A percentile compares a stretch with the other conserved stretches of the same genome.
Evolutionary conservation across 23 red algal species (phyloP).

Genomic region (Gracilaria gracilis): DNA sequence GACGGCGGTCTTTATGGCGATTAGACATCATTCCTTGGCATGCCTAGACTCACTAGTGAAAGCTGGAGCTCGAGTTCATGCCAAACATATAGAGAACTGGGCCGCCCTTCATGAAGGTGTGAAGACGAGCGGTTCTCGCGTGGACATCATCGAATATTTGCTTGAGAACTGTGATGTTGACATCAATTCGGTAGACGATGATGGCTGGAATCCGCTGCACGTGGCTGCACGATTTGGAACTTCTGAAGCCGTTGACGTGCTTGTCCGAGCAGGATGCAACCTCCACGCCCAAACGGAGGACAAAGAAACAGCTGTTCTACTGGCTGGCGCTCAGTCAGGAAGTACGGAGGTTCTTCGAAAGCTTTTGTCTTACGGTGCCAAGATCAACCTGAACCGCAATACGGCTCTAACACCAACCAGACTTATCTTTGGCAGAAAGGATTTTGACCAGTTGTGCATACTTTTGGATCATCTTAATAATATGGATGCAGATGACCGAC

Average conservation of each 20-base stretch:
- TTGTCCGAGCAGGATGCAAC: constrained; percentile 43
- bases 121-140: constrained; percentile 33
- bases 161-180: constrained; percentile 42
- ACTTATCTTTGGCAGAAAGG: constrained; percentile 47
- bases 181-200: constrained; percentile 60
- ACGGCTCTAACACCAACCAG: constrained; percentile 42
- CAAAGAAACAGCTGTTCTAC: constrained; percentile 58
- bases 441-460: constrained; percentile 53
- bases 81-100: constrained; percentile 62
- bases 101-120: constrained; percentile 62
- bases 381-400: constrained; percentile 35
- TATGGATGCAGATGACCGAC: constrained; percentile 10
- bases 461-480: constrained; percentile 48
- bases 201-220: constrained; percentile 66
- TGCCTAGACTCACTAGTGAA: constrained; percentile 59
- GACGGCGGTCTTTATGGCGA: constrained; percentile 59
- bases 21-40: constrained; percentile 32
- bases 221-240: constrained; percentile 38
- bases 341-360: constrained; percentile 58
- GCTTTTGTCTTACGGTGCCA: constrained; percentile 38
- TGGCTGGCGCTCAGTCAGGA: constrained; percentile 42
- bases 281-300: constrained; percentile 58
- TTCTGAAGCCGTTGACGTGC: constrained; percentile 49
- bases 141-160: constrained; percentile 39
- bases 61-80: constrained; percentile 28